Conservation (phyloP, 495 filamentous ascomycete genomes). For the Podospora pseudoanserina region DNA sequence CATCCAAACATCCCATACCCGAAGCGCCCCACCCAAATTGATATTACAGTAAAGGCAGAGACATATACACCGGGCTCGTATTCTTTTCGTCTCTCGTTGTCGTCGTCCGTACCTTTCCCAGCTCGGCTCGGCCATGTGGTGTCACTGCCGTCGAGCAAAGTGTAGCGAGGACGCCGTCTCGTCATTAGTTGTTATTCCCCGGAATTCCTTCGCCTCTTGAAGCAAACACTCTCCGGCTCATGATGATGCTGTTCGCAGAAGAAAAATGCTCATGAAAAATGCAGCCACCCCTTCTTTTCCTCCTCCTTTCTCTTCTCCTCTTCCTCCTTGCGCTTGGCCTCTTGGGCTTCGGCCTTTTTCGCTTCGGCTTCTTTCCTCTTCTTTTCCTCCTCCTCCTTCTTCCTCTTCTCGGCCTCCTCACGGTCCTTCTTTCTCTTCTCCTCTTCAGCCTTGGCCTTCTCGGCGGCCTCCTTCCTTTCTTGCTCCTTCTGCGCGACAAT, state of each 20-base stretch:
- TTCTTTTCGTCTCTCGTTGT: constrained; percentile 5
- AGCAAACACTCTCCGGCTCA: constrained; percentile 12
- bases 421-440: constrained; percentile 31
- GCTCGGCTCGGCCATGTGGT: constrained; percentile 1
- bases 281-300: constrained; percentile 18
- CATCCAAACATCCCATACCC: constrained; percentile 14
- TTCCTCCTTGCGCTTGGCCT: constrained; percentile 17
- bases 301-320: constrained; percentile 15
- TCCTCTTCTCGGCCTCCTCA: constrained; percentile 21
- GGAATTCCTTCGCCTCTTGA: background rate
- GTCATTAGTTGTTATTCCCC: constrained; percentile 21
- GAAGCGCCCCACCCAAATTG: constrained; percentile 1
- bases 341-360: constrained; percentile 19
- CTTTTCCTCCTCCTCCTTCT: constrained; percentile 22
- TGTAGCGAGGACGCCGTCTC: constrained; percentile 16
- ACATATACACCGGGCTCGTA: background rate
- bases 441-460: constrained; percentile 25
- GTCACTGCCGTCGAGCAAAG: background rate
- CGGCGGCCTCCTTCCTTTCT: constrained; percentile 26
- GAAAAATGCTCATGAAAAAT: constrained; percentile 14
- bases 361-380: constrained; percentile 20
- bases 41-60: constrained; percentile 5
- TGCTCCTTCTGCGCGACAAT: constrained; percentile 43
- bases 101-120: background rate
- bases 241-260: constrained; percentile 18